Percentiles rank a stretch among this genome's conserved stretches.
Conservation (phyloP, 2,329 filamentous ascomycete genomes). For the Calycina herbarum region DNA sequence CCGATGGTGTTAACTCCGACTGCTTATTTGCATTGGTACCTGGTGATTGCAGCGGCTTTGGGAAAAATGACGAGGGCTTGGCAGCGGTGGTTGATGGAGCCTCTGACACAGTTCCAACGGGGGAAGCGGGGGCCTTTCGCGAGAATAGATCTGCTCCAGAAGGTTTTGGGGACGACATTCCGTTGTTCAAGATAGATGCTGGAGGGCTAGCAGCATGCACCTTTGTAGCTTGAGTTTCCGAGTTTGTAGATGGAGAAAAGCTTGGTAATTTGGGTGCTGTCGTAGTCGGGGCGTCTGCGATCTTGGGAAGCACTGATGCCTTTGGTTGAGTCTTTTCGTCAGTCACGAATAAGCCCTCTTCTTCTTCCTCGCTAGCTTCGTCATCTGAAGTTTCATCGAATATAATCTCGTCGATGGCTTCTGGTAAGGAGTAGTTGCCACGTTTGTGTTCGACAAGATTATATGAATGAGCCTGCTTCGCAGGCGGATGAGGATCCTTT, state of each 20-base stretch:
- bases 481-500: slow-evolving; percentile 46
- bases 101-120: slow-evolving; percentile 2
- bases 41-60: background rate
- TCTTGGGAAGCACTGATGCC: background rate
- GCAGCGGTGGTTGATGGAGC: background rate
- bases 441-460: slow-evolving; percentile 62
- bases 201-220: slow-evolving; percentile 2
- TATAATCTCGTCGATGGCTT: slow-evolving; percentile 57
- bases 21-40: background rate
- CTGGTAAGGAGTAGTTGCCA: slow-evolving; percentile 49
- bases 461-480: slow-evolving; percentile 57
- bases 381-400: slow-evolving; percentile 41
- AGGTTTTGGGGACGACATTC: slow-evolving; percentile 13
- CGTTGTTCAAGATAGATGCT: slow-evolving; percentile 25
- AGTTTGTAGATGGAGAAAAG: background rate
- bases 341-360: slow-evolving; percentile 32
- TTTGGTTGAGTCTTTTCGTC: slow-evolving; percentile 22
- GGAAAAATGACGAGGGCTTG: background rate
- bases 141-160: slow-evolving; percentile 14
- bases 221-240: background rate
- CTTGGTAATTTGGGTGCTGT: background rate
- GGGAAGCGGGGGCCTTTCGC: background rate
- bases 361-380: slow-evolving; percentile 27
- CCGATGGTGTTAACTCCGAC: background rate
- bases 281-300: background rate